Base-by-base conservation (phyloP, 352 stramenopile species). In the Globisporangium yorkense region DNA sequence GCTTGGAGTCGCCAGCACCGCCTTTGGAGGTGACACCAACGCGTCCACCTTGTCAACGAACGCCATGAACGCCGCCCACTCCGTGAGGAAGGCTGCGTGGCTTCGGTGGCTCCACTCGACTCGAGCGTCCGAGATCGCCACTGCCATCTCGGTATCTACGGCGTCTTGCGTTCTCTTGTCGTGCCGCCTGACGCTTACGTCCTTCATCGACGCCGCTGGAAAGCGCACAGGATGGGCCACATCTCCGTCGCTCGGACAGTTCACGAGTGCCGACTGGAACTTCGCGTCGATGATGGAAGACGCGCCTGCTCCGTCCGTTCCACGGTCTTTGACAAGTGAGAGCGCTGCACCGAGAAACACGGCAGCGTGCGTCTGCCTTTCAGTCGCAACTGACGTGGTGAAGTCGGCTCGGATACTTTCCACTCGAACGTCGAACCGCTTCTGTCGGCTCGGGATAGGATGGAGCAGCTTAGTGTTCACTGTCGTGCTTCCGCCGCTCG, bases 41-140 rank as follows among this genome's bases (percentile, higher is more conserved):
- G 57, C 24, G 15, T 75, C 62, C 2, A 82, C 31, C 20, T 70
- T 71, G 51, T 82, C 66, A 0, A 80, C 29, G 1, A 78, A 62
- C 7, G 48, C 63, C 33, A 69, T 47, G 4, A 77, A 65, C 0
- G 54, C 57, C 15, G 41, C 27, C 37, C 67, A 66, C 35, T 86
- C 70, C 6, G 56, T 43, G 18, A 81, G 37, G 41, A 81, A 79
- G 0, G 40, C 31, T 9, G 57, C 61, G 48, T 81, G 72, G 15
- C 61, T 50, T 10, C 21, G 51, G 21, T 77, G 73, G 21, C 63
- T 62, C 74, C 74, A 81, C 37, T 75, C 53, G 5, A 81, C 44
- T 5, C 57, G 60, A 5, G 64, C 46, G 9, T 70, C 57, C 1
- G 64, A 57, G 15, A 80, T 64, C 18, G 56, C 40, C 40, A 84